Evolutionary conservation across 2,329 filamentous ascomycete genomes (phyloP), one percentile per base, ranked within the genome.

Genomic region (Pleurostoma richardsiae): DNA sequence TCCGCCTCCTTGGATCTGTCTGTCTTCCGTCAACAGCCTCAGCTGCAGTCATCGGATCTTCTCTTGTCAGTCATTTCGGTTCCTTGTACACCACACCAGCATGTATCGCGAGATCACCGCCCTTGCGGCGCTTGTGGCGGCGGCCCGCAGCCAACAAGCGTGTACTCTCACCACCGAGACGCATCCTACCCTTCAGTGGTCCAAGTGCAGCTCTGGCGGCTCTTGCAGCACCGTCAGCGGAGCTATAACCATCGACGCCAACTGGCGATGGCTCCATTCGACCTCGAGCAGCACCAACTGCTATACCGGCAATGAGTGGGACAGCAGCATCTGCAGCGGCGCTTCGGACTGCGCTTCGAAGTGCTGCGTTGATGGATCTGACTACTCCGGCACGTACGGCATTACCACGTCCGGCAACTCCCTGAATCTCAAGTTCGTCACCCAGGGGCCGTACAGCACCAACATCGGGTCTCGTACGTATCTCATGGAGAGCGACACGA

Each of bases 381-480:
- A 77, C 54, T 80, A 80, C 56, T 43, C 61, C 5, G 59, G 56
- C 42, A 79, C 76, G 30, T 79, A 80, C 46, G 76, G 80, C 55
- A 73, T 80, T 56, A 74, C 69, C 38, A 68, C 79, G 47, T 72
- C 66, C 56, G 73, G 72, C 55, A 70, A 70, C 58, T 63, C 71
- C 49, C 66, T 83, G 54, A 76, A 65, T 56, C 66, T 83, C 52
- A 74, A 74, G 61, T 81, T 83, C 54, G 76, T 82, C 52, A 82
- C 77, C 51, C 69, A 76, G 56, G 67, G 70, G 55, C 53, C 57
- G 28, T 70, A 69, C 61, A 64, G 62, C 42, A 70, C 63, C 55
- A 78, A 77, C 58, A 59, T 77, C 41, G 74, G 73, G 28, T 69
- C 79, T 46, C 77, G 85, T 55, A 66, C 83, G 40, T 88, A 86